Evolutionary conservation across 176 grass and related monocot species (phyloP), one percentile per base, ranked within the genome.

Genomic region (Zizania latifolia): DNA sequence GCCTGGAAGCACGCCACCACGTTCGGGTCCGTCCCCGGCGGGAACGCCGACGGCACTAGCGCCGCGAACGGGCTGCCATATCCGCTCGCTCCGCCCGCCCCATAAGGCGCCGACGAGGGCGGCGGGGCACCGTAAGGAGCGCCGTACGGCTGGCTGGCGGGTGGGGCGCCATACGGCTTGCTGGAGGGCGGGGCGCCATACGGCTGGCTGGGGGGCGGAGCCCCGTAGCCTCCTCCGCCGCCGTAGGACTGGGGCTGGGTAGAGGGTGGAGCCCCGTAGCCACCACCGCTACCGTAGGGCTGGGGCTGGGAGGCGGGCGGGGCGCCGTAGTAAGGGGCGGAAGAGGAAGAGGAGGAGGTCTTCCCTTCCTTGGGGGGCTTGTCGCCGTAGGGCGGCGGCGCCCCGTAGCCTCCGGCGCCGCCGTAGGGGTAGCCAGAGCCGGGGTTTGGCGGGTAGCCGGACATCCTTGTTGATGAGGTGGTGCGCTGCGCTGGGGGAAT

Each of bases 1-100:
- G 95, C 91, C 78, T 92, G 84, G 84, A 99, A 99, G 89, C 95
- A 99, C 1, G 91, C 95, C 14, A 92, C 89, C 2, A 99, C 86
- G 85, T 88, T 92, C 22, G 91, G 91, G 71, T 99, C 91, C 1
- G 95, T 99, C 17, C 95, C 95, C 1, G 89, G 91, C 0, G 91
- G 79, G 71, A 99, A 99, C 41, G 54, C 81, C 8, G 91, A 92
- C 3, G 91, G 95, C 62, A 94, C 43, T 16, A 99, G 84, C 30
- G 86, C 29, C 36, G 53, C 82, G 77, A 99, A 99, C 7, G 89
- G 95, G 62, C 78, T 76, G 3, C 89, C 84, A 65, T 71, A 86
- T 23, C 83, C 67, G 63, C 63, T 43, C 15, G 64, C 63, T 43
- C 15, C 57, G 16, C 31, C 8, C 0, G 72, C 36, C 1, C 80